phyloP scores from a whole-genome alignment of 805 yeast genomes.

The Candida sphagnicola region DNA sequence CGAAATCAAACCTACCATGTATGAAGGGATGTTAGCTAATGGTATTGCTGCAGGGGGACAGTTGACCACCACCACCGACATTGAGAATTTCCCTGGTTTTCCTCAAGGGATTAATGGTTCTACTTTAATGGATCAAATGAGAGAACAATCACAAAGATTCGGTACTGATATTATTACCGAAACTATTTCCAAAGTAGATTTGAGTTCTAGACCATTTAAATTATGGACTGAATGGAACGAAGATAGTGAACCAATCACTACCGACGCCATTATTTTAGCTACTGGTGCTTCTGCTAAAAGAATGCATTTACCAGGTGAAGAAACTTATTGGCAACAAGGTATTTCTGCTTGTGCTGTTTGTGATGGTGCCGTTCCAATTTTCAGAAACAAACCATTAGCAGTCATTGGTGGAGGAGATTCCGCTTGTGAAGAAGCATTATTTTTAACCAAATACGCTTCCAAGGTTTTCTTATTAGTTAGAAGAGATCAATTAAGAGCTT shows the following conservation, averaged over 20 bases:
- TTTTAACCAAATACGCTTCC: conserved; percentile 95
- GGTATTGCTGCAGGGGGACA: conserved; percentile 99
- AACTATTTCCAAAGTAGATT: conserved; percentile 89
- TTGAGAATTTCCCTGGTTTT: conserved; percentile 99
- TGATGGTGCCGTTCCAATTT: conserved; percentile 99
- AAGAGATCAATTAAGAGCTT: conserved; percentile 92
- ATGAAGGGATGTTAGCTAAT: conserved; percentile 96
- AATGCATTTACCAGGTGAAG: conserved; percentile 93
- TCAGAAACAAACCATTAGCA: conserved; percentile 96
- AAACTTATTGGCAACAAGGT: conserved; percentile 97
- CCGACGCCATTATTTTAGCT: conserved; percentile 90
- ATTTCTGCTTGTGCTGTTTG: conserved; percentile 99
- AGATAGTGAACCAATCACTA: conserved; percentile 84
- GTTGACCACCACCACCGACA: conserved; percentile 96
- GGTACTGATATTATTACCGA: conserved; percentile 96
- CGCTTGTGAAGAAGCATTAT: conserved; percentile 98
- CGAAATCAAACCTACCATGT: conserved; percentile 86
- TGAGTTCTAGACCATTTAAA: conserved; percentile 86
- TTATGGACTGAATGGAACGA: conserved; percentile 96
- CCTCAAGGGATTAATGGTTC: conserved; percentile 89
- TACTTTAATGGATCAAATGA: conserved; percentile 90
- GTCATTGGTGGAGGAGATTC: conserved; percentile 99
- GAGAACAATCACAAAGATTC: conserved; percentile 77
- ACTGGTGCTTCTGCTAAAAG: conserved; percentile 99
- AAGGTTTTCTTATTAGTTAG: conserved; percentile 92